phyloP scores from a whole-genome alignment of 1,284 basidiomycete species.

The Megacollybia platyphylla region DNA sequence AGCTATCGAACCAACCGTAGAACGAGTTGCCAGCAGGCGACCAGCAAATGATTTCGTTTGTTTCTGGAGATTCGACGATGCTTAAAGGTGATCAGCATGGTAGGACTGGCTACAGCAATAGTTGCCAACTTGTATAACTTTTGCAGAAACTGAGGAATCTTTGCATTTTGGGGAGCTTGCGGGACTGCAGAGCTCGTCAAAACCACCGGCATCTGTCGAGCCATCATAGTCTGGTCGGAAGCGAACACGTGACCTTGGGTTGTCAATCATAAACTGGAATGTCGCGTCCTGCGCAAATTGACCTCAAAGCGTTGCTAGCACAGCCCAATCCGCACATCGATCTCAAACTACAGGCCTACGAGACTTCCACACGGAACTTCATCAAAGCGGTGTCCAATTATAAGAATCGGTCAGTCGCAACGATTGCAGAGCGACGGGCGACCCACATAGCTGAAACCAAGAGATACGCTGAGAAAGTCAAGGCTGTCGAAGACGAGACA shows the following conservation, averaged over 20 bases:
- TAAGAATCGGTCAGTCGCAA: conserved; percentile 49
- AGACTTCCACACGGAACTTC: conserved; percentile 55
- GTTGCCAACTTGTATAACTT: conserved; percentile 77
- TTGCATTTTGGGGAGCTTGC: background rate
- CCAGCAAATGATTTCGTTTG: conserved; percentile 82
- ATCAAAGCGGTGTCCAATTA: conserved; percentile 56
- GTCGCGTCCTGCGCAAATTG: conserved; percentile 45
- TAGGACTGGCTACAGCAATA: conserved; percentile 4
- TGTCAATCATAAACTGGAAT: conserved; percentile 11
- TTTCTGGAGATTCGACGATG: conserved; percentile 82
- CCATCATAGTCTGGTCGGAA: background rate
- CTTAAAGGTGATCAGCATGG: conserved; percentile 23
- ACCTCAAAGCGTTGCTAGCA: conserved; percentile 43
- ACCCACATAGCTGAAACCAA: conserved; percentile 47
- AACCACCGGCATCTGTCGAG: too few relatives aligned
- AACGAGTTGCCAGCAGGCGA: conserved; percentile 85
- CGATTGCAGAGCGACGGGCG: conserved; percentile 48
- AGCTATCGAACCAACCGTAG: conserved; percentile 45
- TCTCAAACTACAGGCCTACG: conserved; percentile 46
- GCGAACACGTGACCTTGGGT: background rate
- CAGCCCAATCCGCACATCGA: conserved; percentile 51
- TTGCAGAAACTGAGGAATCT: conserved; percentile 50
- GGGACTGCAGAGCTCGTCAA: too few relatives aligned
- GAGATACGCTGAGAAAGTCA: conserved; percentile 37
- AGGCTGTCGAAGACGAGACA: conserved; percentile 49